Evolutionary conservation across 2,329 filamentous ascomycete species (phyloP), one percentile per base, ranked within the genome.

Genomic region (Ciborinia camelliae): DNA sequence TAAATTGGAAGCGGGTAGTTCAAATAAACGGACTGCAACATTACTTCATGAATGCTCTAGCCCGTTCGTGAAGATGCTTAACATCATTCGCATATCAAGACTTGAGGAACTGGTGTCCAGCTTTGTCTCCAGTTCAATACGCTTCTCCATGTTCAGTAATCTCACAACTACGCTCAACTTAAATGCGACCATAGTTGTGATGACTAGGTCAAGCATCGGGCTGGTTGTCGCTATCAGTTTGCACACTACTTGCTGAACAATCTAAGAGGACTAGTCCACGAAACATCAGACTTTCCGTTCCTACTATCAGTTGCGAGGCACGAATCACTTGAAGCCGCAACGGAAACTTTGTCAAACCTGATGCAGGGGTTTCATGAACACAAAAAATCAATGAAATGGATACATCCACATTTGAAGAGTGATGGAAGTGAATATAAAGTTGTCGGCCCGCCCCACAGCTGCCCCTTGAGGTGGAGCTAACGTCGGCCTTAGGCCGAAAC

Each of bases 401-500:
- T 47, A 32, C 7, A 45, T 41, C 15, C 35, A 28, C 41, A 23
- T 20, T 20, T 26, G 41, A 37, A 37, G 43, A 26, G 41, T 45
- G 28, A n/a, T 47, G 30, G 8, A 35, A 20, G 41, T 35, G 55
- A 32, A 47, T 58, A 20, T 58, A 47, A 48, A 59, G 41, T 59
- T 59, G 41, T 59, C 39, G 26, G 20, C 15, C 28, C 9, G 55
- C 28, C 32, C 41, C 55, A 47, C 39, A 30, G 37, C 23, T 48
- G n/a, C n/a, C n/a, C n/a, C n/a, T n/a, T 4, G 9, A 43, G 41
- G 41, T 58, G 20, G 23, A 35, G 55, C 55, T 58, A 47, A 10
- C 10, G 28, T 26, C n/a, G 47, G 55, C 55, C 55, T 59, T 30
- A 59, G 55, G 55, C 55, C 55, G 26, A 59, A 35, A 26, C 30